Evolutionary conservation across 352 stramenopile species (phyloP).

Genomic region (Aphanomyces astaci): DNA sequence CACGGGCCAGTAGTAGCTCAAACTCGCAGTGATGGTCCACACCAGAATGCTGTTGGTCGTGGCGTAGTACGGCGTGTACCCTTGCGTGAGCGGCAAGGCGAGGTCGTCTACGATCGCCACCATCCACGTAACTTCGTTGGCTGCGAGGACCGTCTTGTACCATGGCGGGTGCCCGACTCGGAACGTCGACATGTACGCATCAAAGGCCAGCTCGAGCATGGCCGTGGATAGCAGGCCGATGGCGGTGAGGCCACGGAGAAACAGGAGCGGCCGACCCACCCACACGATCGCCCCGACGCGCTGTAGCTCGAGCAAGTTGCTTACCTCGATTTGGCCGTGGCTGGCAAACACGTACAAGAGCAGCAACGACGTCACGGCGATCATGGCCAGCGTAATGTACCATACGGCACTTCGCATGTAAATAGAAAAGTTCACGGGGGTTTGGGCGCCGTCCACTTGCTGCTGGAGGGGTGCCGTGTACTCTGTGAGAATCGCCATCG

Average conservation of each 20-base stretch:
- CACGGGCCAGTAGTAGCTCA: neutral
- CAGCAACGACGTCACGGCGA: neutral
- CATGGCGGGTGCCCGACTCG: neutral
- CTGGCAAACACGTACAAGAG: neutral
- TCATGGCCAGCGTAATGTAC: constrained; percentile 9
- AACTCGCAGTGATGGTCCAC: neutral
- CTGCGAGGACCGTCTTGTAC: neutral
- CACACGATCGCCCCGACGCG: constrained; percentile 11
- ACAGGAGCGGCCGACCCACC: neutral
- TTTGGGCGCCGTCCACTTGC: neutral
- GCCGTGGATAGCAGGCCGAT: neutral
- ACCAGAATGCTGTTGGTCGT: neutral
- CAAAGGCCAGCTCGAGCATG: neutral
- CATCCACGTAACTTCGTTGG: constrained; percentile 11
- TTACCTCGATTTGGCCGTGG: neutral
- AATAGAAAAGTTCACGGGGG: neutral
- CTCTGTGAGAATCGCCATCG: neutral
- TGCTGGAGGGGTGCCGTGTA: neutral
- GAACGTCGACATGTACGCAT: neutral
- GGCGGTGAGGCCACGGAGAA: constrained; percentile 7
- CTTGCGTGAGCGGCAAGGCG: neutral
- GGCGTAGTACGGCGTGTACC: constrained; percentile 9
- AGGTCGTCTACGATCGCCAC: neutral
- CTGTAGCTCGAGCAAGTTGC: constrained; percentile 8
- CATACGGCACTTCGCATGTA: neutral